Evolutionary conservation across 768 basidiomycete species (phyloP), one percentile per base, ranked within the genome.

Genomic region (Phylloporus scabripes): DNA sequence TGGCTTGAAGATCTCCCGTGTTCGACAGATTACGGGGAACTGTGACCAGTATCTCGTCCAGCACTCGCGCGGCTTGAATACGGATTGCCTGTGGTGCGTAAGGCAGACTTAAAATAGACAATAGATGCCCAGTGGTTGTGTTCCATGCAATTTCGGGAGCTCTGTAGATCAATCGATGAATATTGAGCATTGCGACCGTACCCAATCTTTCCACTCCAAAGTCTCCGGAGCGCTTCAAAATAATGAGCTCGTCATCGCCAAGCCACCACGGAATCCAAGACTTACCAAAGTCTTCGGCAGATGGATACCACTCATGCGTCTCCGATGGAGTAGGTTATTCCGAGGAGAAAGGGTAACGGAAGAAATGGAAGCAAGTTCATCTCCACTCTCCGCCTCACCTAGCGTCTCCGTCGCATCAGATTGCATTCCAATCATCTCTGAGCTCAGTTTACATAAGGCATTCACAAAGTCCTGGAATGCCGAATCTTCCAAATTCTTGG

Each of bases 401-500:
- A 64, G 70, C 34, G 40, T 17, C 20, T 46, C 58, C 18, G 42
- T 52, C 21, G 47, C 56, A 42, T 74, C 77, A 3, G 78, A 79
- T 66, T 91, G 85, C 82, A 96, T 85, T 32, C 86, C 85, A 17
- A 97, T 81, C 93, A 98, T 97, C 67, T 93, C 92, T 9, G 81
- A 76, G 60, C 92, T 95, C 21, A 98, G 71, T 59, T 79, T 83
- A 64, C 92, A 94, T 44, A 97, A 66, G 2, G 94, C 88, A 8
- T 63, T 65, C 28, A 82, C 71, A 53, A 98, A 98, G 54, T 83
- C 76, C 41, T 74, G 76, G 69, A 94, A 97, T 3, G 92, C 87
- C 0, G 63, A 58, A 60, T 96, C 92, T 50, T 93, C 88, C 53
- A 97, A 61, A 54, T 83, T 83, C 64, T 85, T 87, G 8, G 90